Percentiles rank a stretch among this genome's conserved stretches.
Evolutionary conservation across 352 stramenopile genomes (phyloP).

Genomic region (Pythium volutum): DNA sequence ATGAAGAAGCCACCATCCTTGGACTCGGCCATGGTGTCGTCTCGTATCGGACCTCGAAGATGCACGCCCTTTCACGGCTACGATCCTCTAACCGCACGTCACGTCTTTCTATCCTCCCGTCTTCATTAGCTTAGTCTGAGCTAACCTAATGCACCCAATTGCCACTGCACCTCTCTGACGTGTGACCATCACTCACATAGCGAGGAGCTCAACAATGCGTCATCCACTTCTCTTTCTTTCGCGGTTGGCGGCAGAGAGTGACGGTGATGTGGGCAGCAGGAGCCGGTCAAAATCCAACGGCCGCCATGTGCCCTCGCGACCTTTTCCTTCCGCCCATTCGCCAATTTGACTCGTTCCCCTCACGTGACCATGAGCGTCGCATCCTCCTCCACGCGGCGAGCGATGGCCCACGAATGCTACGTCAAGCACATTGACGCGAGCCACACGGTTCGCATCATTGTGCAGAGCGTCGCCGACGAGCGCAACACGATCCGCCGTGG

Average conservation of each 20-base stretch:
- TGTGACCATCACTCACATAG: conserved; percentile 13
- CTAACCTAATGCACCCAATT: conserved; percentile 16
- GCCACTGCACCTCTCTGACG: conserved; percentile 4
- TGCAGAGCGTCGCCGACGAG: conserved; percentile 20
- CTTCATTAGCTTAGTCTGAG: not conserved
- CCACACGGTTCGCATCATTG: conserved; percentile 26
- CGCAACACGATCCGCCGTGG: conserved; percentile 14
- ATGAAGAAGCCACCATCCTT: conserved; percentile 27
- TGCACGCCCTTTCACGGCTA: conserved; percentile 15
- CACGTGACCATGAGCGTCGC: conserved; percentile 3
- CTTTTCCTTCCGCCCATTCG: not conserved
- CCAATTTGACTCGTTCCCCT: no score
- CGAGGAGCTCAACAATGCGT: no score
- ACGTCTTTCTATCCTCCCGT: not conserved
- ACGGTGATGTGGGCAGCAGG: not conserved
- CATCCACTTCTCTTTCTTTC: not conserved
- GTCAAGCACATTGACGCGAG: conserved; percentile 16
- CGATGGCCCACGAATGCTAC: conserved; percentile 6
- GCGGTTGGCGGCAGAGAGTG: conserved; percentile 1
- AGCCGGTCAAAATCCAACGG: not conserved
- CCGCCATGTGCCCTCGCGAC: not conserved
- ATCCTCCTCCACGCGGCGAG: conserved; percentile 2
- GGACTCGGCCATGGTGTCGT: conserved; percentile 18
- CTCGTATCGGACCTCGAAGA: not conserved
- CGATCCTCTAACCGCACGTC: conserved; percentile 12